These are phyloP conservation scores for Aspergillus puulaauensis DNA, from an alignment of 2,329 filamentous ascomycete species.

Conservation along the genomic window DNA sequence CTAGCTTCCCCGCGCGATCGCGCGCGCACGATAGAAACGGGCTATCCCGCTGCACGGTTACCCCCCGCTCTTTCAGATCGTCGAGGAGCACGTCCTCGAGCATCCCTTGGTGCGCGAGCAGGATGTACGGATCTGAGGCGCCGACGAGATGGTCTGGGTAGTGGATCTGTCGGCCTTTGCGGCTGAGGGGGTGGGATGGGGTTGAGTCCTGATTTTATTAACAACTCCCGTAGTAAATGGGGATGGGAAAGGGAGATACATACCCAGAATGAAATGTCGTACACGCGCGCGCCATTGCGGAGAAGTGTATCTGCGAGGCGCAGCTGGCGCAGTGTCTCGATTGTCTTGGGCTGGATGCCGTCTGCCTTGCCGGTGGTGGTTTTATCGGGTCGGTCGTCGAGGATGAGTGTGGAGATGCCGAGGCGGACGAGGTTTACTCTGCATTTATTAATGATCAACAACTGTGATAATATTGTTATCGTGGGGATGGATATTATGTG, in stretches of 20 bases:
- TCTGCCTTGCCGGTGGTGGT: slow-evolving; percentile 70
- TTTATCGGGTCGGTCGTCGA: slow-evolving; percentile 68
- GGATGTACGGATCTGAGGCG: slow-evolving; percentile 53
- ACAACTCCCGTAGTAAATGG: background rate
- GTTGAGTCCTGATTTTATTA: slow-evolving; percentile 7
- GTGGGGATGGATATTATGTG: no score
- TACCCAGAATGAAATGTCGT: slow-evolving; percentile 74
- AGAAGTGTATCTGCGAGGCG: slow-evolving; percentile 68
- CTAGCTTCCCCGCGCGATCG: slow-evolving; percentile 35
- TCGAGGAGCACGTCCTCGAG: slow-evolving; percentile 69
- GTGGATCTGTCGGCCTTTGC: slow-evolving; percentile 66
- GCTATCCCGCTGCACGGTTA: slow-evolving; percentile 63
- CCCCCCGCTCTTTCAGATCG: slow-evolving; percentile 64
- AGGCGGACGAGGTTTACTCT: slow-evolving; percentile 62
- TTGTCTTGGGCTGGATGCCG: slow-evolving; percentile 74
- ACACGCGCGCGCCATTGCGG: slow-evolving; percentile 66
- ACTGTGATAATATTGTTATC: no score
- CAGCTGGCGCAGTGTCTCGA: slow-evolving; percentile 74
- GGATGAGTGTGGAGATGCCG: slow-evolving; percentile 63
- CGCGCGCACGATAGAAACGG: slow-evolving; percentile 58
- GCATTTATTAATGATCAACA: background rate
- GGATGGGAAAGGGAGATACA: slow-evolving; percentile 21
- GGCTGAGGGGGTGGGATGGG: slow-evolving; percentile 47
- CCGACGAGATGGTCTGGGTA: slow-evolving; percentile 58
- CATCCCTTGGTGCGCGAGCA: slow-evolving; percentile 70